These are phyloP conservation scores for Podospora tetraspora DNA, from an alignment of 495 filamentous ascomycete genomes.

Conservation along the genomic window DNA sequence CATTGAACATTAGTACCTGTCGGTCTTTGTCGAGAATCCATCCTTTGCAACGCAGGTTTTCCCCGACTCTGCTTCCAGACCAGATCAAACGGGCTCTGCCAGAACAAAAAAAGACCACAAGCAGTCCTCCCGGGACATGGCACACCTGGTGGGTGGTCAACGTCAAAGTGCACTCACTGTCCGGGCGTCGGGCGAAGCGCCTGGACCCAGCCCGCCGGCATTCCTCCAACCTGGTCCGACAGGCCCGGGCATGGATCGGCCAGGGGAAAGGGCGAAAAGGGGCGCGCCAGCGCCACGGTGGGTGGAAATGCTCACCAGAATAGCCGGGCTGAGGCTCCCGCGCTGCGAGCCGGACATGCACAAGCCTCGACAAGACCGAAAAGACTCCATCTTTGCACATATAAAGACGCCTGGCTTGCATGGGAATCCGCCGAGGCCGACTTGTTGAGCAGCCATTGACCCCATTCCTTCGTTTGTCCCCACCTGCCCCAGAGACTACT, in stretches of 20 bases:
- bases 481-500: background rate
- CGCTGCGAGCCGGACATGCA: background rate
- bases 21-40: background rate
- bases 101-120: too few species aligned
- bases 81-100: too few species aligned
- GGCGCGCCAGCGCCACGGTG: background rate
- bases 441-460: background rate
- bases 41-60: background rate
- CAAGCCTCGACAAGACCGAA: background rate
- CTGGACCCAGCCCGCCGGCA: constrained; percentile 29
- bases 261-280: constrained; percentile 9
- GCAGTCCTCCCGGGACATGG: too few species aligned
- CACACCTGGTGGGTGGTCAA: too few species aligned
- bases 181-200: constrained; percentile 28
- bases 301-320: constrained; percentile 6
- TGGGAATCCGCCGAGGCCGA: background rate
- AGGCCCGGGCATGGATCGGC: constrained; percentile 16
- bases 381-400: background rate
- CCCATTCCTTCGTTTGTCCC: background rate
- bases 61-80: too few species aligned
- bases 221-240: constrained; percentile 47
- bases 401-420: constrained; percentile 4
- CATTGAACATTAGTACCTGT: background rate
- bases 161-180: constrained; percentile 19
- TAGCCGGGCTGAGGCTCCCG: constrained; percentile 4